Conservation (phyloP, 805 yeast genomes). For the Schwanniomyces yamadae region DNA sequence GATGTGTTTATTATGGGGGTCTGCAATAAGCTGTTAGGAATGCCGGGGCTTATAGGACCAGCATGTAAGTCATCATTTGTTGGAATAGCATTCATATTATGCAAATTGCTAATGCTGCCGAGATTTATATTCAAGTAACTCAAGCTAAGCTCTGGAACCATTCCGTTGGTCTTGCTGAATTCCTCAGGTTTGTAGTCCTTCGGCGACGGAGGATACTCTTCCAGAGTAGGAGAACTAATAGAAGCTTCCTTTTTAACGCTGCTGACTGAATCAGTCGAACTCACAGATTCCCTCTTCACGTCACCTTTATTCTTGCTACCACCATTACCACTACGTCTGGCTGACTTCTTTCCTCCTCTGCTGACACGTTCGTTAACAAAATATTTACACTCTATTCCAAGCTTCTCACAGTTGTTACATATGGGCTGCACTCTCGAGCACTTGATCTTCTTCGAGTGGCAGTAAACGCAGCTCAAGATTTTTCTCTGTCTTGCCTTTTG, state of each 20-base stretch:
- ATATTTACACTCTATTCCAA: constrained; percentile 50
- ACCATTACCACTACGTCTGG: constrained; percentile 1
- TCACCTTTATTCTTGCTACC: background rate
- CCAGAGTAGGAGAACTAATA: background rate
- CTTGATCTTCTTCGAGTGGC: constrained; percentile 61
- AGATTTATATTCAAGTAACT: constrained; percentile 11
- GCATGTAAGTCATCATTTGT: constrained; percentile 1
- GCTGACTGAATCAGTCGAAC: background rate
- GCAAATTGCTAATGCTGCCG: background rate
- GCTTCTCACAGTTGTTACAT: constrained; percentile 53
- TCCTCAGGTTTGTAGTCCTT: background rate
- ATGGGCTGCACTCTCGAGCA: constrained; percentile 60
- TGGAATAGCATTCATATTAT: background rate
- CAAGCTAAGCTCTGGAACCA: constrained; percentile 10
- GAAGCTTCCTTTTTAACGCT: background rate
- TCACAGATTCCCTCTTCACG: background rate
- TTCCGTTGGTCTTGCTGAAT: background rate
- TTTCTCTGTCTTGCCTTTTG: constrained; percentile 62
- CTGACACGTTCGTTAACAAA: constrained; percentile 58
- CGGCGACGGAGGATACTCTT: background rate
- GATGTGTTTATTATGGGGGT: constrained; percentile 27
- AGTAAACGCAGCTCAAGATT: constrained; percentile 55
- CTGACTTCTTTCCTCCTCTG: constrained; percentile 37
- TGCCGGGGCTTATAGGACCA: constrained; percentile 1
- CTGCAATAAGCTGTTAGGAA: constrained; percentile 16